Conservation (phyloP, 2,329 filamentous ascomycete genomes). For the Scolecobasidium constrictum region DNA sequence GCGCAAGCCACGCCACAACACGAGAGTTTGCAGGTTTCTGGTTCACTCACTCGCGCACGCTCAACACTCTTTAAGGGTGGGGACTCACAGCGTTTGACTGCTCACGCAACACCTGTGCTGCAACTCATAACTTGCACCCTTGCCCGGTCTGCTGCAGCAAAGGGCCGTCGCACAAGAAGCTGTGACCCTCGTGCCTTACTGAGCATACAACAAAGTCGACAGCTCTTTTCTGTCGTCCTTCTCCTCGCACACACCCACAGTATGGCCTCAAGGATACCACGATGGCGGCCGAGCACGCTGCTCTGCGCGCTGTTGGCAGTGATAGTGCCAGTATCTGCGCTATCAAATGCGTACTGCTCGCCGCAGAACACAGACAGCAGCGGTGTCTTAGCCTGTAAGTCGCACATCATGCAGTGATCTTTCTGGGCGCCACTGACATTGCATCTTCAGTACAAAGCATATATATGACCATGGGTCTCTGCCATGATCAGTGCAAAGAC, state of each 20-base stretch:
- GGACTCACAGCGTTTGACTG: not conserved
- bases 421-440: not conserved
- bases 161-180: not conserved
- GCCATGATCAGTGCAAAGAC: conserved; percentile 46
- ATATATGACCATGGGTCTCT: conserved; percentile 59
- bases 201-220: not conserved
- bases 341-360: conserved; percentile 32
- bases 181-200: not conserved
- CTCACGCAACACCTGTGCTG: not conserved
- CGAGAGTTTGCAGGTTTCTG: not conserved
- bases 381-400: not conserved
- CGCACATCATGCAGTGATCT: not conserved
- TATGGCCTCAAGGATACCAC: not conserved
- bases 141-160: not conserved
- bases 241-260: not conserved
- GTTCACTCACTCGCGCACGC: not conserved
- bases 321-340: conserved; percentile 1
- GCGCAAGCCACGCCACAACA: not conserved
- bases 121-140: not conserved
- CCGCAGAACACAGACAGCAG: conserved; percentile 32
- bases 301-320: not conserved
- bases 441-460: not conserved
- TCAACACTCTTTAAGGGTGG: no score
- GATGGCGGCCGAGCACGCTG: not conserved
- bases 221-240: not conserved